Evolutionary conservation across 169 alveolate genomes (phyloP), one percentile per base, ranked within the genome.

Genomic region (Babesia sp.): DNA sequence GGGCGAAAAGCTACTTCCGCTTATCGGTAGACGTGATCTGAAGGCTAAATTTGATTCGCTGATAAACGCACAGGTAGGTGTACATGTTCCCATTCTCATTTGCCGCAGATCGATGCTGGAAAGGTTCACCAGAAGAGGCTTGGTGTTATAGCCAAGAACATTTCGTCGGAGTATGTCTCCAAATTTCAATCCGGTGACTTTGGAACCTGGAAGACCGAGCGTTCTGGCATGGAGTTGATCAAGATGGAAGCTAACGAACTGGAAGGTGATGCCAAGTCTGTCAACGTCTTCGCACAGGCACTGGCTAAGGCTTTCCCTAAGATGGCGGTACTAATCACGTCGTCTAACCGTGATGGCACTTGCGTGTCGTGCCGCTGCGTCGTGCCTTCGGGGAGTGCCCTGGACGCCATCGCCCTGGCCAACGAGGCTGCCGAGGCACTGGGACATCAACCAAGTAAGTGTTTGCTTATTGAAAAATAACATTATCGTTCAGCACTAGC

Each of bases 51-150:
- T 77, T 45, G 86, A 77, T 31, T 54, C 59, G 26, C 5, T 70
- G 31, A 77, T 77, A 24, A 66, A 68, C 53, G 54, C 31, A 29
- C 86, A 77, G 74, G 86, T 77, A 41, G 0, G 58, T 33, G 24
- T 12, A 11, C 5, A 22, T 34, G 0, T 41, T n/a, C 0, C 22
- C 12, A 1, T 12, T 11, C 24, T 31, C 4, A 51, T 14, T 37
- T 14, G 37, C 45, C 42, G 24, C 57, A 73, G 84, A 34, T 73
- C 42, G 67, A 51, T 18, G 86, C 81, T 56, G 70, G 66, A 11
- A 77, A 77, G 56, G 81, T 64, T 12, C 79, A 77, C 71, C 86
- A 77, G 45, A 77, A 77, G 64, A 50, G 66, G 26, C 75, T 77
- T n/a, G 71, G 68, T 16, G 66, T 34, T 39, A 24, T 77, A 2